Conservation (phyloP, 495 filamentous ascomycete species). For the Saxophila tyrrhenica region DNA sequence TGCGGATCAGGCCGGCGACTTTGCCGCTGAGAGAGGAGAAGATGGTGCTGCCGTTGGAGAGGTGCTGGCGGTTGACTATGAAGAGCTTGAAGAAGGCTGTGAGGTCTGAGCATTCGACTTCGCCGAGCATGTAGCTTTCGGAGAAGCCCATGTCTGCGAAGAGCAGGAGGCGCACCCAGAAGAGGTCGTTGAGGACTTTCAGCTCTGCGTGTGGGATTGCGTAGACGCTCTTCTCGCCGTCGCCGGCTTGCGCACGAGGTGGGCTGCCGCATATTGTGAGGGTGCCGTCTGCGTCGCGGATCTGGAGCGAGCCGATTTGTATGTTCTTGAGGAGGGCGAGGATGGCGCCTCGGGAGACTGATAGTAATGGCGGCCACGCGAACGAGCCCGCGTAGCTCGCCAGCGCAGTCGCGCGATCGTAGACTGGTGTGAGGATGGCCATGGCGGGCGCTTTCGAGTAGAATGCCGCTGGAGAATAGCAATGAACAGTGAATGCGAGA, state of each 20-base stretch:
- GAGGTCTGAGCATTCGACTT: slow-evolving; percentile 51
- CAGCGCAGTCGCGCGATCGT: slow-evolving; percentile 19
- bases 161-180: slow-evolving; percentile 54
- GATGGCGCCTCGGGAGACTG: slow-evolving; percentile 30
- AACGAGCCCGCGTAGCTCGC: slow-evolving; percentile 21
- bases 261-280: slow-evolving; percentile 30
- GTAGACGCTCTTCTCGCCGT: slow-evolving; percentile 16
- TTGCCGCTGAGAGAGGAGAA: slow-evolving; percentile 45
- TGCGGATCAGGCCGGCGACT: slow-evolving; percentile 41
- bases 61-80: slow-evolving; percentile 46
- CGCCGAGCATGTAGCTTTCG: slow-evolving; percentile 59
- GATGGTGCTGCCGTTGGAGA: slow-evolving; percentile 46
- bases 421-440: slow-evolving; percentile 18
- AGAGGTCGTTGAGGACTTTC: slow-evolving; percentile 45
- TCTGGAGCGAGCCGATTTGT: slow-evolving; percentile 30
- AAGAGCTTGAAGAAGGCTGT: slow-evolving; percentile 58
- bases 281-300: slow-evolving; percentile 31
- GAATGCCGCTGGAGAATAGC: background rate
- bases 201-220: slow-evolving; percentile 31
- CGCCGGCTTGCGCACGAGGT: slow-evolving; percentile 1
- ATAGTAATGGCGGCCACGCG: slow-evolving; percentile 36
- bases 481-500: background rate
- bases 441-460: slow-evolving; percentile 9
- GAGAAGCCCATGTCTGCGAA: slow-evolving; percentile 67
- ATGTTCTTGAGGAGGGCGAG: slow-evolving; percentile 32